Evolutionary conservation across 2,329 filamentous ascomycete genomes (phyloP).

Genomic region (Seiridium unicorne): DNA sequence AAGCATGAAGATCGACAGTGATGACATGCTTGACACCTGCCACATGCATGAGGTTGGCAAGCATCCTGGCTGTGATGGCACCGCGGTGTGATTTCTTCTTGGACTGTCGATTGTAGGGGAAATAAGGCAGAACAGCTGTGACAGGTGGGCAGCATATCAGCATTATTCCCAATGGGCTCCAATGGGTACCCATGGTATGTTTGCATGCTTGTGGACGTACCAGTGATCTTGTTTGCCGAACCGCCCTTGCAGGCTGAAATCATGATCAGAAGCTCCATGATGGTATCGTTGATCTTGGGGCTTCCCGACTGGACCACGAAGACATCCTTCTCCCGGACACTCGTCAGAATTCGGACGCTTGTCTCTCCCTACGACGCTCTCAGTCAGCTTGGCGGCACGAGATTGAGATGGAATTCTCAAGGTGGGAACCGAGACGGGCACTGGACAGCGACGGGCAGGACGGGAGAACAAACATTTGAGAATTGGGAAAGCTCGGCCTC

Average conservation of each 20-base stretch:
- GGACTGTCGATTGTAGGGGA: slow-evolving; percentile 98
- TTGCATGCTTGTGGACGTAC: slow-evolving; percentile 47
- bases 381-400: slow-evolving; percentile 1
- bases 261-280: slow-evolving; percentile 99
- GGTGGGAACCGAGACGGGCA: not conserved
- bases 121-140: slow-evolving; percentile 84
- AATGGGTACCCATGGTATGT: too few relatives aligned
- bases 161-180: not conserved
- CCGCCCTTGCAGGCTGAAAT: slow-evolving; percentile 98
- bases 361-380: slow-evolving; percentile 57
- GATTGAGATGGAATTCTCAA: not conserved
- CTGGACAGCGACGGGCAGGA: not conserved
- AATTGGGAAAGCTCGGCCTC: slow-evolving; percentile 67
- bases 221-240: slow-evolving; percentile 93
- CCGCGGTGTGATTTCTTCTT: slow-evolving; percentile 98
- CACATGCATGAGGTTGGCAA: slow-evolving; percentile 89
- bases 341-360: slow-evolving; percentile 66
- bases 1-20: slow-evolving; percentile 92
- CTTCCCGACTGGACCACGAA: slow-evolving; percentile 98
- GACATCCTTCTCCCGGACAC: slow-evolving; percentile 95
- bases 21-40: slow-evolving; percentile 97
- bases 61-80: slow-evolving; percentile 94
- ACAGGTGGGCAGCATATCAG: not conserved
- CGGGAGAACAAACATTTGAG: slow-evolving; percentile 57
- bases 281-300: slow-evolving; percentile 93